Evolutionary conservation across 805 yeast genomes (phyloP), one percentile per base, ranked within the genome.

Genomic region (Cyberlindnera mississippiensis): DNA sequence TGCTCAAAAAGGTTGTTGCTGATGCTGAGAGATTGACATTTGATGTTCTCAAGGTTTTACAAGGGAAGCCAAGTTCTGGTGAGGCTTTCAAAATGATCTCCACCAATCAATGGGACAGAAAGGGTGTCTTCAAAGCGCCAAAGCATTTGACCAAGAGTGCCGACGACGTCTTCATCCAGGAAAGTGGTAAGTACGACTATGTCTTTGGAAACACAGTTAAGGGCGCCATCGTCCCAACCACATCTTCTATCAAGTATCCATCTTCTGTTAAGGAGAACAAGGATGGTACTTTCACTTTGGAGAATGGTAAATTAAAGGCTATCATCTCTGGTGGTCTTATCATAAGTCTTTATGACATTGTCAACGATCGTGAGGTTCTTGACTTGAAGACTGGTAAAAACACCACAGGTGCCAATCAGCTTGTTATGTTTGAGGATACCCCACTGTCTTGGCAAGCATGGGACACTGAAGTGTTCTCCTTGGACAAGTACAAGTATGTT

Each of bases 391-490:
- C 71, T 18, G 80, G 82, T 10, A 36, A 38, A 30, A 49, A 49
- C 38, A 29, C 27, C 5, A 68, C 64, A 14, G 88, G 87, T 30
- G 96, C 90, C 14, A 88, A 89, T 55, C 95, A 85, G 61, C 80
- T 79, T 49, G 79, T 88, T 2, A 58, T 93, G 43, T 85, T 85
- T 55, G 90, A 90, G 50, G 99, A 93, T 60, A 85, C 87, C 48
- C 99, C 99, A 9, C 69, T 87, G 56, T 82, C 75, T 42, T 91
- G 81, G 80, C 96, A 88, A 34, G 98, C 98, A 2, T 91, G 99
- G 99, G 99, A 91, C 60, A 91, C 98, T 0, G 99, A 91, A 60
- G 72, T 89, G 44, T 93, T 78, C 59, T 85, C 96, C 1, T 73
- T 87, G 43, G 87, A 83, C 53, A 88, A 83, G 56, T 78, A 74